These are phyloP conservation scores for Galerina marginata DNA, from an alignment of 768 basidiomycete genomes.

Conservation along the genomic window DNA sequence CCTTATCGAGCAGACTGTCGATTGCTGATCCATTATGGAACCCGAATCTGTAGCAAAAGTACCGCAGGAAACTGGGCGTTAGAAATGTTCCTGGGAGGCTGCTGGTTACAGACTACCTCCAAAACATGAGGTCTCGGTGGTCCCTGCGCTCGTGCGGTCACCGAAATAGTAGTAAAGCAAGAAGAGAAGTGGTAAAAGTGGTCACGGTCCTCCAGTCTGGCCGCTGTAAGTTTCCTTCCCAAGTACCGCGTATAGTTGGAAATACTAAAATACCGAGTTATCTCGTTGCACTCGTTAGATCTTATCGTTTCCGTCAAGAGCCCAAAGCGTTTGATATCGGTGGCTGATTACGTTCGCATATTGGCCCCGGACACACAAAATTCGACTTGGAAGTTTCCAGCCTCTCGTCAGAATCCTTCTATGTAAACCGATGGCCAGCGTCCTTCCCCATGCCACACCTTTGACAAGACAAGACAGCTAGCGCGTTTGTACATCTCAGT, in stretches of 20 bases:
- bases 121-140: constrained; percentile 50
- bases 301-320: neutral
- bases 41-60: constrained; percentile 72
- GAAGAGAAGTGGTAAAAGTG: constrained; percentile 13
- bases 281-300: too few relatives aligned
- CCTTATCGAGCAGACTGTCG: constrained; percentile 89
- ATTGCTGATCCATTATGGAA: constrained; percentile 89
- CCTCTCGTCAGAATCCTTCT: too few relatives aligned
- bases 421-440: too few relatives aligned
- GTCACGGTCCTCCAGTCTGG: constrained; percentile 7
- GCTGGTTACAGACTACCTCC: constrained; percentile 50
- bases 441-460: too few relatives aligned
- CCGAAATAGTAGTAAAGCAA: constrained; percentile 20
- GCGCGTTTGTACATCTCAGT: too few relatives aligned
- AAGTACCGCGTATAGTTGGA: neutral
- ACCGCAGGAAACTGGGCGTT: constrained; percentile 34
- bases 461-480: too few relatives aligned
- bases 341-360: constrained; percentile 1
- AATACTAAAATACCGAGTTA: neutral
- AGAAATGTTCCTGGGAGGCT: constrained; percentile 30
- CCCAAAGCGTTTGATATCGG: neutral
- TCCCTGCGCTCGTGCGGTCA: constrained; percentile 26
- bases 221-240: neutral
- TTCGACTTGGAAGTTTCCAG: too few relatives aligned
- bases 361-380: neutral